Evolutionary conservation across 192 early-diverging fungal genomes (phyloP), one percentile per base, ranked within the genome.

Genomic region (Coemansia nantahalensis): DNA sequence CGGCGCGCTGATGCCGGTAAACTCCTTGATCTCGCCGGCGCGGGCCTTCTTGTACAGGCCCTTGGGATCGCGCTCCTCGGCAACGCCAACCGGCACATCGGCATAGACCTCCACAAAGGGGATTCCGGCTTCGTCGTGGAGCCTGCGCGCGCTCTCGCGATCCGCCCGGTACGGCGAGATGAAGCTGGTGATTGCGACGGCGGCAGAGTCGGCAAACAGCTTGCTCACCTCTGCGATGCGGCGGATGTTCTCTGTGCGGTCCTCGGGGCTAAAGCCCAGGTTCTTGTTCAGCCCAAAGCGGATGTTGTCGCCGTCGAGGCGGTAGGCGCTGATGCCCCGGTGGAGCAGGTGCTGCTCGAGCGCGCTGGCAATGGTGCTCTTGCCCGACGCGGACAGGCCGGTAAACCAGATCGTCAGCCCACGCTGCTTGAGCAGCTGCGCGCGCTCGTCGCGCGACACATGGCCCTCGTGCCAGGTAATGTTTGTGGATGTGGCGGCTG

Each of bases 271-370:
- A 59, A 94, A 96, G 23, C 91, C 90, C 19, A 96, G 78, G 66
- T 94, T 88, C 77, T 93, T 94, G 83, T 97, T 97, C 36, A 97
- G 73, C 21, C 94, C 94, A 56, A 97, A 97, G n/a, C 94, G 86
- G 44, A 97, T 89, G 74, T 97, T 97, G 79, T 97, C 94, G 35
- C 94, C 94, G 59, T 97, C 94, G 47, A 97, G 83, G 19, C 94
- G 86, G 72, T 97, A 97, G 23, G 86, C 83, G n/a, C 75, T 76
- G 35, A 91, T 52, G 43, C 81, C 81, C 24, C 67, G 58, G 55
- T 89, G 86, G 19, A 96, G 82, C 32, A 96, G 78, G 47, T 86
- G 81, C 54, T 93, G 91, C 72, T 96, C 94, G 12, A 96, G 79
- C 11, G 92, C 94, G 33, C 84, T 82, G 38, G 94, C 94, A 23